Conservation (phyloP, 257 asterid species). For the Thymus mandschuricus region DNA sequence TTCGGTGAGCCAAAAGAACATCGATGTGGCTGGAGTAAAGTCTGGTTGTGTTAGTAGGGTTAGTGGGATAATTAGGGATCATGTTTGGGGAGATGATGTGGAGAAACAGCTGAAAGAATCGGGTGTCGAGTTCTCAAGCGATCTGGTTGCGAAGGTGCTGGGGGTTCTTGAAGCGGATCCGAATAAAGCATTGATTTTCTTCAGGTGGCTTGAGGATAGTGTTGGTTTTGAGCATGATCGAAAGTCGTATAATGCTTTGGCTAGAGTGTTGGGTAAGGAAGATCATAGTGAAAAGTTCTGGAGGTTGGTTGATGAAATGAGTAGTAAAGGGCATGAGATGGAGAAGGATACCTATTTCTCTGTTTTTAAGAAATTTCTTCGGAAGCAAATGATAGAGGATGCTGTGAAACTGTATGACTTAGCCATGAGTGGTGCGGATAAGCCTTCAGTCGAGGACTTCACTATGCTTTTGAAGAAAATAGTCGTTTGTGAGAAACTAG, state of each 20-base stretch:
- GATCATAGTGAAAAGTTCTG: constrained; percentile 62
- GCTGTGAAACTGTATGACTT: constrained; percentile 81
- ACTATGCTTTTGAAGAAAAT: constrained; percentile 77
- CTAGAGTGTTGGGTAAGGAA: constrained; percentile 57
- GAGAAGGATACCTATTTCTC: constrained; percentile 53
- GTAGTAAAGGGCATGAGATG: constrained; percentile 61
- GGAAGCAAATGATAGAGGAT: constrained; percentile 61
- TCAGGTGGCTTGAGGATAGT: constrained; percentile 89
- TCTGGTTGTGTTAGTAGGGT: constrained; percentile 42
- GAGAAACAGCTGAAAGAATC: constrained; percentile 58
- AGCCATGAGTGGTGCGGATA: constrained; percentile 62
- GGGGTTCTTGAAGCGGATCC: constrained; percentile 52
- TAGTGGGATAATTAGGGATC: constrained; percentile 48
- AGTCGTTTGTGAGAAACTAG: constrained; percentile 67
- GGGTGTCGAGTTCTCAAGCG: constrained; percentile 58
- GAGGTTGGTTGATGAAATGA: constrained; percentile 78
- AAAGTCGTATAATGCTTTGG: constrained; percentile 59
- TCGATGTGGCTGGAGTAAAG: constrained; percentile 34
- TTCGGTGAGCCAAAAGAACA: constrained; percentile 31
- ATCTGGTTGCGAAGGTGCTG: constrained; percentile 57
- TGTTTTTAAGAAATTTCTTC: constrained; percentile 48
- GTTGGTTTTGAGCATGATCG: constrained; percentile 56
- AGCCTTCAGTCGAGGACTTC: constrained; percentile 70
- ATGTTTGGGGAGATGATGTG: constrained; percentile 77
- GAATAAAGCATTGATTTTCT: constrained; percentile 71